Conservation (phyloP, 768 basidiomycete genomes). For the Scleroderma citrinum region DNA sequence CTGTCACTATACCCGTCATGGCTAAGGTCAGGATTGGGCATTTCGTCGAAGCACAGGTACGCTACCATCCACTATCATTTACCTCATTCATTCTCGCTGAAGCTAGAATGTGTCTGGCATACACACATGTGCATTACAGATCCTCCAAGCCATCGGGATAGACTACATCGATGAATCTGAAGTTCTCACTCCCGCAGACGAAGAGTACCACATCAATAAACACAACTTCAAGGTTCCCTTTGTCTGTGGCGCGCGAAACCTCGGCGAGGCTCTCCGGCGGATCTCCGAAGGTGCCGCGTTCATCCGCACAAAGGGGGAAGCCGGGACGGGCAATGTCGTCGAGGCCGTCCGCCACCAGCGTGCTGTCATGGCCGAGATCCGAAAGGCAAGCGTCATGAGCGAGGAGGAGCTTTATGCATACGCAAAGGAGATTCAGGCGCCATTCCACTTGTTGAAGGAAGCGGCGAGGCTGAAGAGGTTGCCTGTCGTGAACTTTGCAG, state of each 20-base stretch:
- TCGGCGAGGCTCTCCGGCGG: constrained; percentile 93
- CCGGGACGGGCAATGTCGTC: constrained; percentile 85
- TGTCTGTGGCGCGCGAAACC: constrained; percentile 91
- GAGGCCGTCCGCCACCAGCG: constrained; percentile 94
- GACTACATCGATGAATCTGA: constrained; percentile 97
- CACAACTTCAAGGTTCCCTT: constrained; percentile 93
- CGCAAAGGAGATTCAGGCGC: constrained; percentile 89
- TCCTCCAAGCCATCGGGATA: constrained; percentile 88
- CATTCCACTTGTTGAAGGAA: constrained; percentile 94
- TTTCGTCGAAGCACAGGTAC: constrained; percentile 91
- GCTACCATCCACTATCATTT: constrained; percentile 6
- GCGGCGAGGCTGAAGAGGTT: constrained; percentile 88
- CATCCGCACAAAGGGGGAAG: constrained; percentile 96
- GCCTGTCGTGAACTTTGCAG: constrained; percentile 96
- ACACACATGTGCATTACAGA: constrained; percentile 38
- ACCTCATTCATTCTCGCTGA: not conserved
- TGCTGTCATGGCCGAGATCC: constrained; percentile 77
- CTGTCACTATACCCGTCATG: constrained; percentile 97
- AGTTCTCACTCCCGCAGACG: constrained; percentile 94
- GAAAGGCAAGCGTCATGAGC: constrained; percentile 78
- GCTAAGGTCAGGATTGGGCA: constrained; percentile 95
- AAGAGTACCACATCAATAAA: constrained; percentile 95
- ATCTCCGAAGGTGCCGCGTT: constrained; percentile 98
- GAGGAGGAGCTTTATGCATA: constrained; percentile 93
- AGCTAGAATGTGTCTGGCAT: not conserved